Evolutionary conservation across 345 rosid genomes (phyloP).

Genomic region (Turritis glabra): DNA sequence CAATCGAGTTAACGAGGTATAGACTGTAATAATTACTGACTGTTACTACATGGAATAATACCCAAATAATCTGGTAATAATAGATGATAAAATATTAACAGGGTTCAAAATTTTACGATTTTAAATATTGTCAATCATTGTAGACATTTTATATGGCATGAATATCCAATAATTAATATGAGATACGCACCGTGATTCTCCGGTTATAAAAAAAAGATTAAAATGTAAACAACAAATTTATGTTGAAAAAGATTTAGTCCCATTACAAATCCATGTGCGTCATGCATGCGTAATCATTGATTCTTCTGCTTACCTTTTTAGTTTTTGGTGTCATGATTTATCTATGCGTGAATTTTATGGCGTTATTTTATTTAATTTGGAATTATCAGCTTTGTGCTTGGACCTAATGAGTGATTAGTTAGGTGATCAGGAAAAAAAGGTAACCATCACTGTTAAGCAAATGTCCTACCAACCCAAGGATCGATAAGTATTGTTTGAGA

Average conservation of each 20-base stretch:
- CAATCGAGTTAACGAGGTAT: background rate
- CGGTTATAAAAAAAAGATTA: background rate
- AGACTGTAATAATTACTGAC: background rate
- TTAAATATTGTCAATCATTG: no score
- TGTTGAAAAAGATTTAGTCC: background rate
- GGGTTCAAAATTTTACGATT: no score
- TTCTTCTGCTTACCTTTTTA: background rate
- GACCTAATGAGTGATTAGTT: constrained; percentile 35
- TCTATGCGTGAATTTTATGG: background rate
- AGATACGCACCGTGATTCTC: background rate
- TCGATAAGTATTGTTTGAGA: constrained; percentile 1
- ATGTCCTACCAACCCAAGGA: constrained; percentile 34
- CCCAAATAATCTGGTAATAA: background rate
- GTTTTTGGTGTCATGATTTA: background rate
- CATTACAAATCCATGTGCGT: constrained; percentile 18
- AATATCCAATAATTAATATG: background rate
- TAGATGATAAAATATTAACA: no score
- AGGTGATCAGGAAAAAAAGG: constrained; percentile 24
- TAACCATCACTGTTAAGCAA: constrained; percentile 11
- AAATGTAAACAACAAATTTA: background rate
- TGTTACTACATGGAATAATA: background rate
- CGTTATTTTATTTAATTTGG: constrained; percentile 5
- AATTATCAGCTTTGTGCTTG: constrained; percentile 19
- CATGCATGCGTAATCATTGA: constrained; percentile 34
- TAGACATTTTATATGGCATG: background rate